Conservation (phyloP, 441 rosid genomes). For the Euphorbia schlechtendalii region DNA sequence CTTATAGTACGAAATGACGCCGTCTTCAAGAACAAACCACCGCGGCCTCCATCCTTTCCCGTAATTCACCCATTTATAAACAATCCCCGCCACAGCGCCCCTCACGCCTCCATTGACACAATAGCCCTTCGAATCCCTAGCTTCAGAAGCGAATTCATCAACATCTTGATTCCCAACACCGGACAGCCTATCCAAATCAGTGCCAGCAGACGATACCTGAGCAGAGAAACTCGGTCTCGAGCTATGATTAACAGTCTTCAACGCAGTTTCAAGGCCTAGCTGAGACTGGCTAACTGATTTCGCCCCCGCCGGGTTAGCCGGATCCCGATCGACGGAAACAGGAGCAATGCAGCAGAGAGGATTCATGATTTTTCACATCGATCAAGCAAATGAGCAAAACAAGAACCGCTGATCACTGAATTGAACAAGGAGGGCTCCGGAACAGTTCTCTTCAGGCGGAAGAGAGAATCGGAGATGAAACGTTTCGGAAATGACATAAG, state of each 20-base stretch:
- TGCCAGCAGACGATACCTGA: constrained; percentile 55
- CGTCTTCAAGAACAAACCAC: constrained; percentile 85
- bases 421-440: constrained; percentile 15
- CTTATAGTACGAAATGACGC: constrained; percentile 82
- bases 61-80: constrained; percentile 94
- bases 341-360: constrained; percentile 99
- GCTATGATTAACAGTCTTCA: constrained; percentile 26
- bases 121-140: no score
- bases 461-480: constrained; percentile 18
- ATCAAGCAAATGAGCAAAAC: constrained; percentile 2
- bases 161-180: constrained; percentile 13
- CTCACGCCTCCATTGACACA: constrained; percentile 37
- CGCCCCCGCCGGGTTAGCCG: constrained; percentile 44
- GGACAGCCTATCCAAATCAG: constrained; percentile 40
- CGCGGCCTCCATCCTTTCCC: constrained; percentile 90
- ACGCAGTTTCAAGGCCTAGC: constrained; percentile 27
- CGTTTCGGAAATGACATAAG: constrained; percentile 35
- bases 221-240: constrained; percentile 52
- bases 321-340: constrained; percentile 84
- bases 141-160: constrained; percentile 30
- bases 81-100: constrained; percentile 61
- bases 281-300: constrained; percentile 45
- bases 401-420: neutral
- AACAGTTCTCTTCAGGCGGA: constrained; percentile 10
- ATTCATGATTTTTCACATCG: constrained; percentile 42